phyloP scores from a whole-genome alignment of 495 filamentous ascomycete species.

The Filosporella fistucella region DNA sequence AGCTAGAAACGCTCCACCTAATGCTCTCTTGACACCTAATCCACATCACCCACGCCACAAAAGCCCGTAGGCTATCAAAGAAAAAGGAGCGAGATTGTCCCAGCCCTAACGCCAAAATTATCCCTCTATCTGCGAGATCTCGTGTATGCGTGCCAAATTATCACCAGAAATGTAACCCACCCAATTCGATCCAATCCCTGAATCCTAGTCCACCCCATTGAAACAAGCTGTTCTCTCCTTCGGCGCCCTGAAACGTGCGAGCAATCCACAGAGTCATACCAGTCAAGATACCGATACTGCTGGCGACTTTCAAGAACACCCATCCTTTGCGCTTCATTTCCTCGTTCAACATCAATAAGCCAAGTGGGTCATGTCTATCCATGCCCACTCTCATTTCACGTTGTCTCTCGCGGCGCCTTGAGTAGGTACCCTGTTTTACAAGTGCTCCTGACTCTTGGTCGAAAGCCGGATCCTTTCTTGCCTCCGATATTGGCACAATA shows the following conservation, averaged over 20 bases:
- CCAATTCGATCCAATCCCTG: conserved; percentile 7
- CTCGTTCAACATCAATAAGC: conserved; percentile 66
- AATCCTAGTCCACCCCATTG: conserved; percentile 3
- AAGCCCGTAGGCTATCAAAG: conserved; percentile 10
- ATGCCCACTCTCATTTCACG: conserved; percentile 21
- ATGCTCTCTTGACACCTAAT: too few relatives aligned
- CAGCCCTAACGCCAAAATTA: not conserved
- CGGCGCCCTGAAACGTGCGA: conserved; percentile 13
- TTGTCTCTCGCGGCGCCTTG: conserved; percentile 1
- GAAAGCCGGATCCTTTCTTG: conserved; percentile 4
- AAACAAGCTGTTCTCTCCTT: conserved; percentile 12
- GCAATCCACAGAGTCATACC: conserved; percentile 61
- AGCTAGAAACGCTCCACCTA: too few relatives aligned
- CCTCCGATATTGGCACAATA: conserved; percentile 41
- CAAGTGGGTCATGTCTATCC: conserved; percentile 67
- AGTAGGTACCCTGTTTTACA: conserved; percentile 17
- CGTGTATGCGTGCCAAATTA: not conserved
- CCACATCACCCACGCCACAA: too few relatives aligned
- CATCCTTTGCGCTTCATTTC: conserved; percentile 62
- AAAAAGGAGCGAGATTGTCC: not conserved
- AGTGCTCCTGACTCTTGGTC: conserved; percentile 5
- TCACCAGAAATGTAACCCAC: not conserved
- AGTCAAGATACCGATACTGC: conserved; percentile 67
- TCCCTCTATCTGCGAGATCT: not conserved
- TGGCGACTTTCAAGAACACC: conserved; percentile 72